Percentiles rank a stretch among this genome's conserved stretches.
Evolutionary conservation across 306 rosid species (phyloP).

Genomic region (Castanea crenata): DNA sequence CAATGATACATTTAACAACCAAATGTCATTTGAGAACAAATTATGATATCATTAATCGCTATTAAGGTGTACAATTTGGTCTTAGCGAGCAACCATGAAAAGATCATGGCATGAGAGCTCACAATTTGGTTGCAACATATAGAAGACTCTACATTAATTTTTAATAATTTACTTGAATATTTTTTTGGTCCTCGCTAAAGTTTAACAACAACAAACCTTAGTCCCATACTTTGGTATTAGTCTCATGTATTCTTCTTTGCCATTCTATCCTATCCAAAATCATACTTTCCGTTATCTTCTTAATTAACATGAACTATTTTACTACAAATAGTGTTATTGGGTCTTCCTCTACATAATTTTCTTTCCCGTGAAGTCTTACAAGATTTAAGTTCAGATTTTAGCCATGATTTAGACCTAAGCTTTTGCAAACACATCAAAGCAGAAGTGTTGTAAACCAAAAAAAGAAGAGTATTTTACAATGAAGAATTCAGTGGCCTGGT

Average conservation of each 20-base stretch:
- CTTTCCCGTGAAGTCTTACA: no score
- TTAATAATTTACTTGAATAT: background rate
- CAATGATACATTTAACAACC: background rate
- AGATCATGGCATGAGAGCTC: background rate
- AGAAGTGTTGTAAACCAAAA: background rate
- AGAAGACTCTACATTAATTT: background rate
- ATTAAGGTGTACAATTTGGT: background rate
- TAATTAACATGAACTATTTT: no score
- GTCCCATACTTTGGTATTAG: background rate
- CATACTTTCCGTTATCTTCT: no score
- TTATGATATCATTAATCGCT: constrained; percentile 1
- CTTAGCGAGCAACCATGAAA: background rate
- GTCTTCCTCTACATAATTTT: no score
- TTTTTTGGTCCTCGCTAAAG: background rate
- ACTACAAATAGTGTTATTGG: no score
- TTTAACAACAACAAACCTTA: background rate
- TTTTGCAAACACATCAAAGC: background rate
- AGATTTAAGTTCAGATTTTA: background rate
- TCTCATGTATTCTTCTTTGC: no score
- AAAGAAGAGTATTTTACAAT: background rate
- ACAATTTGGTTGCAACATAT: background rate
- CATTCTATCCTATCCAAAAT: no score
- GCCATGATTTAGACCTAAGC: background rate
- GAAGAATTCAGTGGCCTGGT: background rate
- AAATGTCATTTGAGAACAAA: background rate